Percentiles rank a stretch among this genome's conserved stretches.
These are phyloP conservation scores for Aspergillus nanangensis DNA, from an alignment of 495 filamentous ascomycete species.

Conservation along the genomic window DNA sequence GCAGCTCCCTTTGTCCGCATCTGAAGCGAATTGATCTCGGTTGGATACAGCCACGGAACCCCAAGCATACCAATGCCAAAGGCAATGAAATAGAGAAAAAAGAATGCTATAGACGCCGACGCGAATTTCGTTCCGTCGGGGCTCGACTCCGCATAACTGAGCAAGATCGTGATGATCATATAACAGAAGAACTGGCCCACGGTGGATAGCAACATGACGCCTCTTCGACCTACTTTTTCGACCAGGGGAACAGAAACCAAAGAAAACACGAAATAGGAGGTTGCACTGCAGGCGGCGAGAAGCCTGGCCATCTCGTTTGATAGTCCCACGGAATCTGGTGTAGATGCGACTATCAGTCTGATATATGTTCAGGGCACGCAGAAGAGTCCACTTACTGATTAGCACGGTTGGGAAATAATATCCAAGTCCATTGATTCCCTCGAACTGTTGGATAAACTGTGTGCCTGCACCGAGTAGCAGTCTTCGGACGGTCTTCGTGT, in stretches of 20 bases:
- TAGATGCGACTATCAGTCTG: too few relatives aligned
- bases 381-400: constrained; percentile 45
- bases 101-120: constrained; percentile 42
- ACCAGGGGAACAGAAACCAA: constrained; percentile 39
- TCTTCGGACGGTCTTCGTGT: constrained; percentile 42
- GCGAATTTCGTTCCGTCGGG: constrained; percentile 11
- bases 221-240: constrained; percentile 43
- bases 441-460: constrained; percentile 51
- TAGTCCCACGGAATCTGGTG: background rate
- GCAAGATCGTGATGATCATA: constrained; percentile 48
- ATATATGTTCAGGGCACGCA: too few relatives aligned
- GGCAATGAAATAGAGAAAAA: constrained; percentile 47
- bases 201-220: constrained; percentile 46
- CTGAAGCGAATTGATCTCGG: constrained; percentile 54
- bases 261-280: constrained; percentile 44
- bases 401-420: constrained; percentile 49
- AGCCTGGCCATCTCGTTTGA: constrained; percentile 7
- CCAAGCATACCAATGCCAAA: constrained; percentile 52
- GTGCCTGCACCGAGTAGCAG: constrained; percentile 45
- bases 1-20: constrained; percentile 55
- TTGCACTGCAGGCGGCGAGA: constrained; percentile 44
- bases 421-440: constrained; percentile 36
- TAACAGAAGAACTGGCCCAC: constrained; percentile 44
- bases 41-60: constrained; percentile 56
- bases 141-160: constrained; percentile 36